phyloP scores from a whole-genome alignment of 352 stramenopile species.

The Globisporangium ultimum region DNA sequence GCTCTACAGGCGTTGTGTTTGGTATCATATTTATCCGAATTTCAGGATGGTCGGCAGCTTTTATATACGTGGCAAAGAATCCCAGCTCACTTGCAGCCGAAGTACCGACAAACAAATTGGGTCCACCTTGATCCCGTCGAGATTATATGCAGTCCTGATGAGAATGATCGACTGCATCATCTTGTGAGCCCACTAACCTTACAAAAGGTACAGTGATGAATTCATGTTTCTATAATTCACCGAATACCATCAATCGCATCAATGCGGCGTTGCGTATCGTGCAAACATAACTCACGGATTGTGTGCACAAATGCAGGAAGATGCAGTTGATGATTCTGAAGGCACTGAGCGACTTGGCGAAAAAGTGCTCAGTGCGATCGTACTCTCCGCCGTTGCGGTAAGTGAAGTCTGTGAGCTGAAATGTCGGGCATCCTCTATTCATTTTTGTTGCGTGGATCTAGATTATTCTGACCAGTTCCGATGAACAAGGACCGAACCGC shows the following conservation, averaged over 20 bases:
- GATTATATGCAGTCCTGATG: conserved; percentile 12
- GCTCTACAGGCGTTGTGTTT: conserved; percentile 21
- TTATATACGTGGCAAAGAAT: conserved; percentile 23
- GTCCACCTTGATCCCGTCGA: conserved; percentile 4
- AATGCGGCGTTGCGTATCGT: background rate
- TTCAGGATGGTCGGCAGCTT: conserved; percentile 22
- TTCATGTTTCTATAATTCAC: background rate
- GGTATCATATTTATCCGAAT: conserved; percentile 29
- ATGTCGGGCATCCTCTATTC: background rate
- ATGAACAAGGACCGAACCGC: too few species aligned
- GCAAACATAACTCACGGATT: background rate
- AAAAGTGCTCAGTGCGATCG: conserved; percentile 18
- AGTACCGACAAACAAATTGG: conserved; percentile 19
- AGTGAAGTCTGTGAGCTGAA: background rate
- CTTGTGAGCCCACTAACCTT: background rate
- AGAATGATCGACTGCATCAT: conserved; percentile 39
- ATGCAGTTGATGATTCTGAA: conserved; percentile 11
- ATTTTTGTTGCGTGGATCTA: background rate
- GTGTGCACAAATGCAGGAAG: conserved; percentile 2
- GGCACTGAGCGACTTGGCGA: conserved; percentile 16
- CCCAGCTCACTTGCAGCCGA: conserved; percentile 23
- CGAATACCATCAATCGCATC: background rate
- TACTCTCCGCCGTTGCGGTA: conserved; percentile 26
- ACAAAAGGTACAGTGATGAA: conserved; percentile 3
- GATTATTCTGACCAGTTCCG: background rate